Evolutionary conservation across 2,329 filamentous ascomycete species (phyloP).

Genomic region (Botrytis deweyae): DNA sequence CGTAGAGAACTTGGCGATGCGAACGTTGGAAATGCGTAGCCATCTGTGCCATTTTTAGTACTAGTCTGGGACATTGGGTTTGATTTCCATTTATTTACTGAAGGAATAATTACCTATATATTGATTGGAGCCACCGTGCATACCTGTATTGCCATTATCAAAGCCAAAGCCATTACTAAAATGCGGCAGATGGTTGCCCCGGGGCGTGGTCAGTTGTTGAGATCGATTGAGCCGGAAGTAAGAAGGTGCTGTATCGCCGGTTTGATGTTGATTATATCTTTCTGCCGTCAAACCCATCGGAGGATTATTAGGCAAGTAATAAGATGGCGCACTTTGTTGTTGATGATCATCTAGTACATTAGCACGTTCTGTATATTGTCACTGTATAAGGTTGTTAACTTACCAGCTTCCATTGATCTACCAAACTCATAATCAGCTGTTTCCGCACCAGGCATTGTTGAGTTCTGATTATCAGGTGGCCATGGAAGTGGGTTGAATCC

Average conservation of each 20-base stretch:
- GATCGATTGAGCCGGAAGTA: not conserved
- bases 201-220: too few species aligned
- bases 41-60: not conserved
- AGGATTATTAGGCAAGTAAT: accelerated
- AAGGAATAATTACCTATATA: not conserved
- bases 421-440: not conserved
- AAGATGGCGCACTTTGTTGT: not conserved
- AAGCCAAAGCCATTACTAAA: not conserved
- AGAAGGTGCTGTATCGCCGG: not conserved
- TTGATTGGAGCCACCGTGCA: not conserved
- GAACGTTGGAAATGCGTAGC: not conserved
- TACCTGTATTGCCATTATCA: not conserved
- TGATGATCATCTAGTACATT: not conserved
- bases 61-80: not conserved
- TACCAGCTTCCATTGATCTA: accelerated
- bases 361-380: not conserved
- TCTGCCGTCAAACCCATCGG: not conserved
- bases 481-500: not conserved
- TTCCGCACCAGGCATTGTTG: not conserved
- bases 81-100: not conserved
- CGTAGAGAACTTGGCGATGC: accelerated
- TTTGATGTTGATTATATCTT: not conserved
- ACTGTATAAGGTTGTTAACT: not conserved
- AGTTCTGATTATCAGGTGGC: not conserved
- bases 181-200: not conserved